phyloP scores from a whole-genome alignment of 192 early-diverging fungal genomes.

The Umbelopsis sp. region DNA sequence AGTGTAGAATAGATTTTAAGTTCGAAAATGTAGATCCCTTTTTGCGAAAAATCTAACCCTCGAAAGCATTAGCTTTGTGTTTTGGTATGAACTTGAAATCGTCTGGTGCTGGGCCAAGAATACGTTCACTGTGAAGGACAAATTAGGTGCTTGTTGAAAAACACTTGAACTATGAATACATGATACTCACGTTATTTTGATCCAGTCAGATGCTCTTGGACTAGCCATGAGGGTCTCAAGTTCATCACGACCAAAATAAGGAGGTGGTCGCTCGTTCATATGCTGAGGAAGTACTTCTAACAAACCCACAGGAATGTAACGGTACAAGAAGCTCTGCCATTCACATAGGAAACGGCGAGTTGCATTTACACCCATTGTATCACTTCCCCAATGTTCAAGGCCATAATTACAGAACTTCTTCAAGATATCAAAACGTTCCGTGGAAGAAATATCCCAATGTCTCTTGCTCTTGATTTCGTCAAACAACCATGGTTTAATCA shows the following conservation, averaged over 20 bases:
- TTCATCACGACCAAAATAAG: conserved; percentile 85
- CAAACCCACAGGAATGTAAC: conserved; percentile 91
- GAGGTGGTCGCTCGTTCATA: conserved; percentile 90
- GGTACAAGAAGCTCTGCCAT: conserved; percentile 74
- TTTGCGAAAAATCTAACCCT: neutral
- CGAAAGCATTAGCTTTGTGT: conserved; percentile 83
- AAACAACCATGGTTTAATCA: conserved; percentile 99
- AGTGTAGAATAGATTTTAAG: neutral
- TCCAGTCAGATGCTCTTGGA: conserved; percentile 79
- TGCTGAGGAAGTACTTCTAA: conserved; percentile 91
- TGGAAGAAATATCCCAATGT: conserved; percentile 89
- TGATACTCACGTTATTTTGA: conserved; percentile 69
- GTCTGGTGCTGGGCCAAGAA: conserved; percentile 88
- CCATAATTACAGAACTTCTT: conserved; percentile 81
- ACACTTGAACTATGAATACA: neutral
- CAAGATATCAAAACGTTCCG: conserved; percentile 91
- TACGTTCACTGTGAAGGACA: conserved; percentile 64
- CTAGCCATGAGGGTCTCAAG: conserved; percentile 95
- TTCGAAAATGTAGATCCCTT: neutral
- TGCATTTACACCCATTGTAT: conserved; percentile 80
- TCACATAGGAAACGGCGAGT: conserved; percentile 82
- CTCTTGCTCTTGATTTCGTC: conserved; percentile 85
- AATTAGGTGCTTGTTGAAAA: neutral
- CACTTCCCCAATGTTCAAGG: conserved; percentile 96
- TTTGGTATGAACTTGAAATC: conserved; percentile 93